Evolutionary conservation across 1,139 yeast species (phyloP).

Genomic region (Kluyveromyces sp.): DNA sequence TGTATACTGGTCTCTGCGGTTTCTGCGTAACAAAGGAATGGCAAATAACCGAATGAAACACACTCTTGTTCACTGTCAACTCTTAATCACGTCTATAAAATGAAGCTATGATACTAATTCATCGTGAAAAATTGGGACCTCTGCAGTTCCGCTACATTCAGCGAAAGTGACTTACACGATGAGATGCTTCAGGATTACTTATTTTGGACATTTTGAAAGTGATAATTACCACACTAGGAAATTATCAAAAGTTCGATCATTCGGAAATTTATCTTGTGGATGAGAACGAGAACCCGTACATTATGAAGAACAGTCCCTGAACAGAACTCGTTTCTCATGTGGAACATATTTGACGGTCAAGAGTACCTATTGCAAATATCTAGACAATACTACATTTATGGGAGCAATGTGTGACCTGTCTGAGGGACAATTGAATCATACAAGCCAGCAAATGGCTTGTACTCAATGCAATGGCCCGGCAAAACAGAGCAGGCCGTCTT

Average conservation of each 20-base stretch:
- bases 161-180: background rate
- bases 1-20: conserved; percentile 9
- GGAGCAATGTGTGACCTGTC: background rate
- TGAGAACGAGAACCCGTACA: too few relatives aligned
- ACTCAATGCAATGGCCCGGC: conserved; percentile 1
- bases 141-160: background rate
- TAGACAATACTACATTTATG: background rate
- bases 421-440: conserved; percentile 2
- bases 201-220: background rate
- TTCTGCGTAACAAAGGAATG: background rate
- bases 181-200: too few relatives aligned
- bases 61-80: too few relatives aligned
- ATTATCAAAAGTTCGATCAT: too few relatives aligned
- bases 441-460: background rate
- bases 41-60: too few relatives aligned
- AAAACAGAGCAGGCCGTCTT: conserved; percentile 3
- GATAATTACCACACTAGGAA: too few relatives aligned
- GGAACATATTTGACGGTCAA: too few relatives aligned
- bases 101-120: background rate
- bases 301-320: too few relatives aligned
- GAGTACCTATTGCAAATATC: too few relatives aligned
- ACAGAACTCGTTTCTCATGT: too few relatives aligned
- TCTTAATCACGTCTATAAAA: background rate
- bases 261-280: too few relatives aligned
- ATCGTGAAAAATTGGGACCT: background rate